Evolutionary conservation across 2,329 filamentous ascomycete species (phyloP).

Genomic region (Colletotrichum lupini): DNA sequence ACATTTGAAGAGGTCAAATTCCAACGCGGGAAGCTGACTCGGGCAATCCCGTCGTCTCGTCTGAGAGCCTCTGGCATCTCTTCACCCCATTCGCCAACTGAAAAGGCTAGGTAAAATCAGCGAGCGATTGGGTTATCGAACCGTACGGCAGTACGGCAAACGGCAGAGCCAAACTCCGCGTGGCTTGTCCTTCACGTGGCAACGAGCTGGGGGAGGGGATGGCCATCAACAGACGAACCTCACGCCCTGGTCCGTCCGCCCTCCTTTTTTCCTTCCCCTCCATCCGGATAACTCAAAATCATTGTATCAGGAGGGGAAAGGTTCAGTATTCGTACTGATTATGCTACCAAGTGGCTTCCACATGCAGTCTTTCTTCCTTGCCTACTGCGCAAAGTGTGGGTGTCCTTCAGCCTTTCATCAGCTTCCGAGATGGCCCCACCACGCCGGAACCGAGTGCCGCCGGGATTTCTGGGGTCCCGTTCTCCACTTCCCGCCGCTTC

Average conservation of each 20-base stretch:
- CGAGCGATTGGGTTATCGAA: background rate
- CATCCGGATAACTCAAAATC: background rate
- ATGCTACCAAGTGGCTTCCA: background rate
- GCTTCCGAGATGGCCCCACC: background rate
- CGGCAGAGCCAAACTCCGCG: background rate
- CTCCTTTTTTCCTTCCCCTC: background rate
- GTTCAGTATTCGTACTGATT: background rate
- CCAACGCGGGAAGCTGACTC: background rate
- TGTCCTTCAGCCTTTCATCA: background rate
- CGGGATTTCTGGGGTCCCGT: too few relatives aligned
- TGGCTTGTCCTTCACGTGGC: conserved; percentile 11
- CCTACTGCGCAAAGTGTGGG: background rate
- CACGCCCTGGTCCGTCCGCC: conserved; percentile 23
- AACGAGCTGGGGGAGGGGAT: background rate
- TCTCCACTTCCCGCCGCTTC: too few relatives aligned
- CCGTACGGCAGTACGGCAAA: background rate
- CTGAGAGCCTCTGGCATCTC: background rate
- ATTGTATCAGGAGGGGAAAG: background rate
- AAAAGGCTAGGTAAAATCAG: background rate
- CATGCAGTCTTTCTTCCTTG: background rate
- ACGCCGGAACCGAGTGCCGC: background rate
- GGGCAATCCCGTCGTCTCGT: background rate
- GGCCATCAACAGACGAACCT: conserved; percentile 27
- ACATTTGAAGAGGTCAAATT: background rate
- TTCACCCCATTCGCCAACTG: background rate